Evolutionary conservation across 83 land plant species (phyloP).

Genomic region (Diphasiastrum complanatum): DNA sequence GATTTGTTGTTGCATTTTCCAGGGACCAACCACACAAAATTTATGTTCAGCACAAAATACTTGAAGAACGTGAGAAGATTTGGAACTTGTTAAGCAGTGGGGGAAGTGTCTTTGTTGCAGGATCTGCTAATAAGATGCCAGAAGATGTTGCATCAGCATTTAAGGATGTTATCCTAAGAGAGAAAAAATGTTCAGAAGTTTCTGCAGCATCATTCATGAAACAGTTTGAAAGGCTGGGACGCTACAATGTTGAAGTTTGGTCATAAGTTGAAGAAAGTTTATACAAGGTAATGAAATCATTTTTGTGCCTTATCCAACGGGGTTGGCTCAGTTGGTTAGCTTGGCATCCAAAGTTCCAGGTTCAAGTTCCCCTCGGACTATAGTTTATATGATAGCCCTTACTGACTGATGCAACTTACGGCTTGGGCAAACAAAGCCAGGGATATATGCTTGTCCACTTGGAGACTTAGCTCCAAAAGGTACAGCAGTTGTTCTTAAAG

Average conservation of each 20-base stretch:
- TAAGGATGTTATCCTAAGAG: slow-evolving; percentile 52
- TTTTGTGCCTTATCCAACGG: too few relatives aligned
- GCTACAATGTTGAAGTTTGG: slow-evolving; percentile 80
- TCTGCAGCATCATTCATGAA: slow-evolving; percentile 49
- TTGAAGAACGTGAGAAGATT: slow-evolving; percentile 46
- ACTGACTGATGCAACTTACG: too few relatives aligned
- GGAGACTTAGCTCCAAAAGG: too few relatives aligned
- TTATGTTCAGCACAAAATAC: slow-evolving; percentile 90
- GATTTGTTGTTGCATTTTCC: slow-evolving; percentile 83
- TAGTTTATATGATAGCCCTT: too few relatives aligned
- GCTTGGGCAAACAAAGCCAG: too few relatives aligned
- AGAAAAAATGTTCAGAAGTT: slow-evolving; percentile 46
- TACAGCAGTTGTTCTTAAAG: too few relatives aligned
- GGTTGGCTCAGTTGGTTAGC: too few relatives aligned
- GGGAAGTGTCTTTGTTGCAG: slow-evolving; percentile 66
- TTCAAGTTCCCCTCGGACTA: too few relatives aligned
- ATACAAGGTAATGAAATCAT: too few relatives aligned
- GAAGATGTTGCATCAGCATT: slow-evolving; percentile 59
- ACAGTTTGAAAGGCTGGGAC: slow-evolving; percentile 56
- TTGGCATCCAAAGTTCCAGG: too few relatives aligned
- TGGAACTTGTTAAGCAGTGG: slow-evolving; percentile 57
- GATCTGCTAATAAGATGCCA: slow-evolving; percentile 90
- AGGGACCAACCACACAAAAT: slow-evolving; percentile 86
- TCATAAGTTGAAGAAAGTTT: too few relatives aligned
- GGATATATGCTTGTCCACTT: too few relatives aligned